Conservation (phyloP, 192 early-diverging fungal species). For the Anaeromyces robustus region DNA sequence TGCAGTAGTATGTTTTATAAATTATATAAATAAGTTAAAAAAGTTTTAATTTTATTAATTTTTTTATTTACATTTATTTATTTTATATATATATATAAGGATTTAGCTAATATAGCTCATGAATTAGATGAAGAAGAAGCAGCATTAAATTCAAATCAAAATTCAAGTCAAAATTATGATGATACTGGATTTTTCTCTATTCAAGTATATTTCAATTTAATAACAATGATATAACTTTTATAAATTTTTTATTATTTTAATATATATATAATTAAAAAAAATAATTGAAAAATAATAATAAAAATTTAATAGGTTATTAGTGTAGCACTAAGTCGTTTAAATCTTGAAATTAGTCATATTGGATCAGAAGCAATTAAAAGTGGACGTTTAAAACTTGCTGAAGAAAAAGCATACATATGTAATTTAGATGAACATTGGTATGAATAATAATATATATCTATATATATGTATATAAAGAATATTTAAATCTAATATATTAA, state of each 20-base stretch:
- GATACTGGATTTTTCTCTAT: background rate
- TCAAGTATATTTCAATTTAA: background rate
- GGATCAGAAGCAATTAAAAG: background rate
- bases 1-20: background rate
- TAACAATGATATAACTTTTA: too few species aligned
- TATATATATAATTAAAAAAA: too few species aligned
- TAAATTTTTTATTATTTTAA: too few species aligned
- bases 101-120: conserved; percentile 49
- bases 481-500: background rate
- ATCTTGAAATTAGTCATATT: background rate
- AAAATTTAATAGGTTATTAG: background rate
- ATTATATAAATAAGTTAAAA: too few species aligned
- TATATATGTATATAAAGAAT: too few species aligned
- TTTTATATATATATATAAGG: conserved; percentile 2
- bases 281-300: too few species aligned
- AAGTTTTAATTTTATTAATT: too few species aligned
- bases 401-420: conserved; percentile 50
- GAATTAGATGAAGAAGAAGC: conserved; percentile 49
- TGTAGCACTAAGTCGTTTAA: background rate
- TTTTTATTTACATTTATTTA: too few species aligned
- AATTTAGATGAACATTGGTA: conserved; percentile 46
- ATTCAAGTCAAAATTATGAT: background rate
- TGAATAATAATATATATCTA: background rate
- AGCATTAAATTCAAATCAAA: conserved; percentile 8
- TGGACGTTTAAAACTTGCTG: background rate